Conservation (phyloP, 441 rosid genomes). For the Bocquillonia castaneifolia region DNA sequence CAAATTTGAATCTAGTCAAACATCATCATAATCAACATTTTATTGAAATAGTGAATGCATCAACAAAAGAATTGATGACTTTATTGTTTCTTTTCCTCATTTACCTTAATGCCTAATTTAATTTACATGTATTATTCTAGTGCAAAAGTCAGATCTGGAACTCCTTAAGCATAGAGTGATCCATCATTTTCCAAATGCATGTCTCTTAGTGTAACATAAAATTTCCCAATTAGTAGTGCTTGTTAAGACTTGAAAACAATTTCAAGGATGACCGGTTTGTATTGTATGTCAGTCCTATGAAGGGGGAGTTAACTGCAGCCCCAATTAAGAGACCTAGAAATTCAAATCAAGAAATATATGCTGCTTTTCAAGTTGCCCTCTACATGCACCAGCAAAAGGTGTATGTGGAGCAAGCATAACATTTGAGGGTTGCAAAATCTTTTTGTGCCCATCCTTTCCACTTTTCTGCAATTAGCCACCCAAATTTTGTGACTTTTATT, state of each 20-base stretch:
- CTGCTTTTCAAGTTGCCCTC: not conserved
- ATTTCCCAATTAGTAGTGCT: not conserved
- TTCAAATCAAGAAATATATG: not conserved
- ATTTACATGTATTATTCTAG: not conserved
- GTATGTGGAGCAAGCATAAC: not conserved
- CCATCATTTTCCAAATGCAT: not conserved
- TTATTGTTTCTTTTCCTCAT: not conserved
- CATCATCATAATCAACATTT: not conserved
- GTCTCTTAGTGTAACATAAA: not conserved
- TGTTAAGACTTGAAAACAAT: not conserved
- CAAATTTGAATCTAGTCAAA: not conserved
- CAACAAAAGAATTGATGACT: not conserved
- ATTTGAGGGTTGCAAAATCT: not conserved
- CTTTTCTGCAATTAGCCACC: not conserved
- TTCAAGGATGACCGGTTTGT: not conserved
- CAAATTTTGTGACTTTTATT: not conserved
- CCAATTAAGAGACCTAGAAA: not conserved
- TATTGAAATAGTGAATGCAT: not conserved
- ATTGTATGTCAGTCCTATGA: not conserved
- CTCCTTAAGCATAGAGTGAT: not conserved
- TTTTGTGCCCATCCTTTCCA: not conserved
- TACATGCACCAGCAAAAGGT: not conserved
- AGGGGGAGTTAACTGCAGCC: not conserved
- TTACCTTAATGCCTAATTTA: not conserved
- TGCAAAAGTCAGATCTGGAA: not conserved